Evolutionary conservation across 441 rosid species (phyloP).

Genomic region (Jatropha multifida): DNA sequence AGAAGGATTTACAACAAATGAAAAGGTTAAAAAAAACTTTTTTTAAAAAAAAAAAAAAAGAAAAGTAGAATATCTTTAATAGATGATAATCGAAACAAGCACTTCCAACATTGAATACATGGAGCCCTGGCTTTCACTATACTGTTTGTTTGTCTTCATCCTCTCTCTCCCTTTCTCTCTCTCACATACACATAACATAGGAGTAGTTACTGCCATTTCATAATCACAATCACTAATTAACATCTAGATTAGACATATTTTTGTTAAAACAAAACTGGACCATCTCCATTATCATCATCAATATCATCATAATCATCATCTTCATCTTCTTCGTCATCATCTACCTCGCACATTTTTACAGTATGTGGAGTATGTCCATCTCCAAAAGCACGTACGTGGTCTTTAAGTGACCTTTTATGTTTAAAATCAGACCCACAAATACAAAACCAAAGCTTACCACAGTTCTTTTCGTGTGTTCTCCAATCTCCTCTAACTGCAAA

Average conservation of each 20-base stretch:
- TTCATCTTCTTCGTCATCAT: conserved; percentile 38
- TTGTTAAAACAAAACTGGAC: conserved; percentile 23
- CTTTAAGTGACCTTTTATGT: conserved; percentile 90
- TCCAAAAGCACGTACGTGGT: conserved; percentile 81
- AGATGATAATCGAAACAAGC: conserved; percentile 17
- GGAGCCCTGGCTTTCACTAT: conserved; percentile 26
- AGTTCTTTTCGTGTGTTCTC: conserved; percentile 94
- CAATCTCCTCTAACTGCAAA: conserved; percentile 90
- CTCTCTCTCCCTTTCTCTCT: conserved; percentile 12
- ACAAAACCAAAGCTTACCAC: conserved; percentile 91
- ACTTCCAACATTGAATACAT: conserved; percentile 26
- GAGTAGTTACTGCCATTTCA: conserved; percentile 11
- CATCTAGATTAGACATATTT: conserved; percentile 1
- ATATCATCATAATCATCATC: conserved; percentile 33
- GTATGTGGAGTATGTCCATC: conserved; percentile 74
- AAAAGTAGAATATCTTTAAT: no score
- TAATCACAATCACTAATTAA: conserved; percentile 7
- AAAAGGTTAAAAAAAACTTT: no score
- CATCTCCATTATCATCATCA: conserved; percentile 15
- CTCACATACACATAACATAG: conserved; percentile 4
- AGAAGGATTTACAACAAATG: no score
- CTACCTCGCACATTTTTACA: conserved; percentile 37
- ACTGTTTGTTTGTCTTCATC: conserved; percentile 26
- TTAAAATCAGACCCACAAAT: conserved; percentile 88
- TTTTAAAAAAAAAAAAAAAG: no score